Evolutionary conservation across 1,139 yeast genomes (phyloP).

Genomic region (Suhomyces anneliseae): DNA sequence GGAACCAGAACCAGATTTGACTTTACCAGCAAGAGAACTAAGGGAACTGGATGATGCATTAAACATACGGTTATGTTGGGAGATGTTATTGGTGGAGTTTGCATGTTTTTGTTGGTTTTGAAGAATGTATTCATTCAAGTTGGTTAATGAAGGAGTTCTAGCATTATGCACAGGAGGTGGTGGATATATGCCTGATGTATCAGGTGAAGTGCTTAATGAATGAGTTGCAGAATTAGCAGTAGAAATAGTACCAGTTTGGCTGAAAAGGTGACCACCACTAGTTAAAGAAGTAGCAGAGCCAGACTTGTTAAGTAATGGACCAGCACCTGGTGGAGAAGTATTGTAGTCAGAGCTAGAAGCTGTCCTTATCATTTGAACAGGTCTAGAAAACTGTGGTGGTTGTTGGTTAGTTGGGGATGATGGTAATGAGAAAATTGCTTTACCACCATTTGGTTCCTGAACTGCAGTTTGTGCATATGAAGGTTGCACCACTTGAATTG

Average conservation of each 20-base stretch:
- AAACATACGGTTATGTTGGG: constrained; percentile 18
- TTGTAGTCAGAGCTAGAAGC: constrained; percentile 2
- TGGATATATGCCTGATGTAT: constrained; percentile 15
- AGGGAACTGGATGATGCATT: constrained; percentile 28
- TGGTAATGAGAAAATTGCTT: constrained; percentile 17
- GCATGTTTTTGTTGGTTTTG: constrained; percentile 18
- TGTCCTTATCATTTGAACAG: neutral
- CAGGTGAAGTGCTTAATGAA: constrained; percentile 39
- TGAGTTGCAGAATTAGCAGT: constrained; percentile 25
- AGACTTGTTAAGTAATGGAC: constrained; percentile 9
- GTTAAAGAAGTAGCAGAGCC: constrained; percentile 20
- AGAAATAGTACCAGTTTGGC: constrained; percentile 18
- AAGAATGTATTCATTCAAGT: constrained; percentile 34
- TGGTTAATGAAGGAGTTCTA: constrained; percentile 24
- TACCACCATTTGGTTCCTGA: constrained; percentile 5
- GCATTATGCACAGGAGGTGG: constrained; percentile 7
- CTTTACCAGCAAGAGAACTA: constrained; percentile 27
- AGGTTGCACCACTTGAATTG: constrained; percentile 1
- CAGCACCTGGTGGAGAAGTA: constrained; percentile 6
- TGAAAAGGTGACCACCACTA: constrained; percentile 22
- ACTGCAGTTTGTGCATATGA: constrained; percentile 1
- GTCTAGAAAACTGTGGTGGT: neutral
- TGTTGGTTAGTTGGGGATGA: constrained; percentile 14
- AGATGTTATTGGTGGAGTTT: constrained; percentile 10
- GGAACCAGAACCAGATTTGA: constrained; percentile 21